Percentiles rank a stretch among this genome's conserved stretches.
Conservation (phyloP, 2,329 filamentous ascomycete species). For the Paecilomyces variotii region DNA sequence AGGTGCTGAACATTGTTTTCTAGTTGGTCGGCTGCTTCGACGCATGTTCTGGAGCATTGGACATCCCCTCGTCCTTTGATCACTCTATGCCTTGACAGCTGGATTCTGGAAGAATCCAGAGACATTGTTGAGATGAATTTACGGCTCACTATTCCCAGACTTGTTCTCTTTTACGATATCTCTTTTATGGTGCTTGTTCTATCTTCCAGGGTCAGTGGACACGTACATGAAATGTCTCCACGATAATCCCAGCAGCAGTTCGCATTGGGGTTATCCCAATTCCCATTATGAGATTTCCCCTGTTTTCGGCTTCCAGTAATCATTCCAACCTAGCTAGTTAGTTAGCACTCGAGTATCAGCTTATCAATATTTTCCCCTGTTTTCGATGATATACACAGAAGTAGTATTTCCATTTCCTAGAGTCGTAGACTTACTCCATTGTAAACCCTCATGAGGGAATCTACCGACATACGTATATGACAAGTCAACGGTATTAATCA, state of each 20-base stretch:
- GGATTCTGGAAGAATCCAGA: neutral
- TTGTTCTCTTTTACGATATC: neutral
- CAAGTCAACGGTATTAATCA: too few relatives aligned
- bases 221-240: neutral
- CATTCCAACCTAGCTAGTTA: neutral
- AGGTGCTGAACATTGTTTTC: constrained; percentile 4
- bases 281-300: neutral
- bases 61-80: too few relatives aligned
- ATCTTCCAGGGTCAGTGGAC: neutral
- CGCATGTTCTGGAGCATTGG: neutral
- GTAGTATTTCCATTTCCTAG: too few relatives aligned
- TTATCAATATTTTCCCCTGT: too few relatives aligned
- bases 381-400: too few relatives aligned
- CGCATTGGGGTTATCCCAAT: neutral
- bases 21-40: neutral
- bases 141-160: neutral
- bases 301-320: neutral
- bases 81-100: neutral
- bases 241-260: neutral
- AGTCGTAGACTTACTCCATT: neutral
- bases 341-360: neutral
- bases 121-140: neutral
- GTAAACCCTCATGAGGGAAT: neutral
- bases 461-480: neutral
- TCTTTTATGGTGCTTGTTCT: neutral